Evolutionary conservation across 2,329 filamentous ascomycete genomes (phyloP).

Genomic region (Trichoderma koningiopsis): DNA sequence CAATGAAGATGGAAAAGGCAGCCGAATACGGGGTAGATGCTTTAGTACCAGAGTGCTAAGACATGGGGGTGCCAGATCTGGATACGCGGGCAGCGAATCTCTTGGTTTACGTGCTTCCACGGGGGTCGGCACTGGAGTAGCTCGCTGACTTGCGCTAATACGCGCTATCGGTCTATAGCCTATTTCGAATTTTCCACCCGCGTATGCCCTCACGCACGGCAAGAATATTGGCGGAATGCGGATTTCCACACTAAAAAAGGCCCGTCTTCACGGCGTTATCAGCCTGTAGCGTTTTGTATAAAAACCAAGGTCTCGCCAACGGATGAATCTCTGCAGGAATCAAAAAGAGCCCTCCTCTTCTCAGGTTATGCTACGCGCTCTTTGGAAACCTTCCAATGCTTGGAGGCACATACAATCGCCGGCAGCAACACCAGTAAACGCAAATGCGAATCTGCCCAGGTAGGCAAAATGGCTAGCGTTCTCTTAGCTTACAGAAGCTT

Average conservation of each 20-base stretch:
- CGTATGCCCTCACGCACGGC: background rate
- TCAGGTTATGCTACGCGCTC: background rate
- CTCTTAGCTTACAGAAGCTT: background rate
- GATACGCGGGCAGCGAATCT: no score
- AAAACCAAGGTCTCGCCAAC: background rate
- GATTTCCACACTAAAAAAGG: background rate
- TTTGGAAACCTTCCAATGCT: background rate
- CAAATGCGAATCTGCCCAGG: background rate
- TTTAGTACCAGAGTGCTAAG: background rate
- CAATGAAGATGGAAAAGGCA: background rate
- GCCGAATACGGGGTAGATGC: background rate
- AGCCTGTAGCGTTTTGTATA: background rate
- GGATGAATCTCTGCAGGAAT: background rate
- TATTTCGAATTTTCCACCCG: background rate
- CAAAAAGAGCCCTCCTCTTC: background rate
- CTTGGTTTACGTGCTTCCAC: background rate
- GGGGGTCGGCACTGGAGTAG: background rate
- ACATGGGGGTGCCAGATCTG: background rate
- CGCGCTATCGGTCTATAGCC: background rate
- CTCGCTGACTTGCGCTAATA: background rate
- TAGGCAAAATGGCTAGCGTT: background rate
- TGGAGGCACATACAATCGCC: background rate
- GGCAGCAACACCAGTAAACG: background rate
- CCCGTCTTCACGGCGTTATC: constrained; percentile 3
- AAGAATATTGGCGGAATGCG: background rate